Evolutionary conservation across 768 basidiomycete species (phyloP), one percentile per base, ranked within the genome.

Genomic region (Naganishia vaughanmartiniae): DNA sequence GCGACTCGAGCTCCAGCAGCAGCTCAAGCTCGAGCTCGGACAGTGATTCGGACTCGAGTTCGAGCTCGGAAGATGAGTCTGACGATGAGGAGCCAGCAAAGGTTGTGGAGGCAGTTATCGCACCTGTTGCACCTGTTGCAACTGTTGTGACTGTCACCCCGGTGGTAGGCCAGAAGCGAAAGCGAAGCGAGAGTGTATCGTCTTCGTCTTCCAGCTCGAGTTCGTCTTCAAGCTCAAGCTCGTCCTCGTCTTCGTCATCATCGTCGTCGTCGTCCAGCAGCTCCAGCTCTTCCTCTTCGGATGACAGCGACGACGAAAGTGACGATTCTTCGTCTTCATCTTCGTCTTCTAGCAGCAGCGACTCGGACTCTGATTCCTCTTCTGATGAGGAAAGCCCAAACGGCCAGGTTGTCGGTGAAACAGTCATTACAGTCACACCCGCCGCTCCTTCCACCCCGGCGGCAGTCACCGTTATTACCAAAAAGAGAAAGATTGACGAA

Each of bases 401-500:
- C 12, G n/a, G 39, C 55, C 21, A 69, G 24, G 45, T 26, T 31
- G 68, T 51, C 17, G 48, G 48, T n/a, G 55, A 63, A 26, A 63
- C 55, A 17, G 46, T 67, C 6, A 45, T 58, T 21, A 30, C 70
- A n/a, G 65, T 65, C 14, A 28, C 53, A 26, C 72, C 65, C 24
- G 55, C 71, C 26, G 70, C 71, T 30, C 74, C 73, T 31, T 45
- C 56, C 4, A 72, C 73, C 28, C 73, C 73, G n/a, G 72, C 77
- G 19, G 69, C 70, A 24, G 77, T 77, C 39, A 54, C 28, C 26
- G 39, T 42, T 45, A 67, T 66, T n/a, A 76, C 74, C 65, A 79
- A 77, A 66, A 81, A 83, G 68, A 71, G 75, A 54, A 78, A 81
- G 70, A 54, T 76, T 19, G 72, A 71, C 45, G 67, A 66, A 19